Evolutionary conservation across 768 basidiomycete genomes (phyloP).

Genomic region (Rhizopogon sp.): DNA sequence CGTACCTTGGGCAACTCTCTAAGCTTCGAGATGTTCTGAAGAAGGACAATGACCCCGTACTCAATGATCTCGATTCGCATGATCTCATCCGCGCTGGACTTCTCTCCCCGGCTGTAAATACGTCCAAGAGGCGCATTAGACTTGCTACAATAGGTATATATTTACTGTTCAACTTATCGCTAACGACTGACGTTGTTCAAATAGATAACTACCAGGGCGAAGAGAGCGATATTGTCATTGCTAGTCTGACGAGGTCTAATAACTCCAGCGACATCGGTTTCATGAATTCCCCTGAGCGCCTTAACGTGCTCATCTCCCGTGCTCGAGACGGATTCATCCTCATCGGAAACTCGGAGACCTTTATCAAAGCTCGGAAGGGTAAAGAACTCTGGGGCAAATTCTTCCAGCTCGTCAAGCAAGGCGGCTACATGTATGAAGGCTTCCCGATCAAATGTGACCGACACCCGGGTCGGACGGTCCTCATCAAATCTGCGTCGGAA

Average conservation of each 20-base stretch:
- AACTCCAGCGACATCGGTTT: constrained; percentile 55
- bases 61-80: constrained; percentile 57
- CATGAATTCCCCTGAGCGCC: constrained; percentile 63
- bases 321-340: constrained; percentile 62
- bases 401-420: constrained; percentile 37
- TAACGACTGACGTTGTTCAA: background rate
- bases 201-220: constrained; percentile 77
- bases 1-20: constrained; percentile 62
- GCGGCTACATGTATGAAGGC: constrained; percentile 50
- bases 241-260: constrained; percentile 60
- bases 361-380: constrained; percentile 46
- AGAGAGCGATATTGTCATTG: constrained; percentile 65
- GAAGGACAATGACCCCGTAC: constrained; percentile 48
- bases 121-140: constrained; percentile 42
- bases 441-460: constrained; percentile 55
- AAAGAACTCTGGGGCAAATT: constrained; percentile 47
- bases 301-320: constrained; percentile 68
- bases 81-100: constrained; percentile 59
- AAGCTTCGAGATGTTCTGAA: constrained; percentile 43
- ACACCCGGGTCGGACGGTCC: constrained; percentile 37
- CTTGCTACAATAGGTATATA: constrained; percentile 60
- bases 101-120: constrained; percentile 30
- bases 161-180: background rate
- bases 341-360: constrained; percentile 61
- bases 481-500: constrained; percentile 37